phyloP scores from a whole-genome alignment of 2,329 filamentous ascomycete species.

The Alternaria arbusti region DNA sequence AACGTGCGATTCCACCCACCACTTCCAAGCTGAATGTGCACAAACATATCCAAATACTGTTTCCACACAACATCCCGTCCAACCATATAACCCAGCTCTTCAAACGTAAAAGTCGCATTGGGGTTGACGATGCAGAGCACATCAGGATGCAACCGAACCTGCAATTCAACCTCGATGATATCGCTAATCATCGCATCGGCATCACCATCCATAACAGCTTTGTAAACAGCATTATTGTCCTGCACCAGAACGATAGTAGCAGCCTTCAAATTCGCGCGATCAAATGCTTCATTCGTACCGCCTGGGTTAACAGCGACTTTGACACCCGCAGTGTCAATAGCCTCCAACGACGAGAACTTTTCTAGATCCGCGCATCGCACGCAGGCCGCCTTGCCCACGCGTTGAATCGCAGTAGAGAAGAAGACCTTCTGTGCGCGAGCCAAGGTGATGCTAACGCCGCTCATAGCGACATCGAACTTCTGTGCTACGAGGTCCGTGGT shows the following conservation, averaged over 20 bases:
- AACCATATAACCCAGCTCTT: slow-evolving; percentile 18
- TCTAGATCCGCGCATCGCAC: slow-evolving; percentile 13
- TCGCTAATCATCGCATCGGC: slow-evolving; percentile 22
- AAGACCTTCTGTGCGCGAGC: slow-evolving; percentile 10
- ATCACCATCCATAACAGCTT: slow-evolving; percentile 17
- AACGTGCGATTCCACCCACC: slow-evolving; percentile 18
- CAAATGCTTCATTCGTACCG: slow-evolving; percentile 20
- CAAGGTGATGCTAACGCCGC: slow-evolving; percentile 20
- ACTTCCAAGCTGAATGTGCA: slow-evolving; percentile 13
- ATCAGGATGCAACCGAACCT: slow-evolving; percentile 14
- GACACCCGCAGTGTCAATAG: slow-evolving; percentile 17
- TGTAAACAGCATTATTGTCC: slow-evolving; percentile 19
- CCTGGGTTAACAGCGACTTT: slow-evolving; percentile 18
- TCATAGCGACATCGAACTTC: slow-evolving; percentile 21
- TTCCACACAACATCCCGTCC: slow-evolving; percentile 17
- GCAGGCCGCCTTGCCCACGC: slow-evolving; percentile 18
- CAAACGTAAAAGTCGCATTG: slow-evolving; percentile 17
- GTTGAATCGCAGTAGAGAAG: slow-evolving; percentile 14
- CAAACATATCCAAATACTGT: slow-evolving; percentile 18
- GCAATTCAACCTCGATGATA: slow-evolving; percentile 19
- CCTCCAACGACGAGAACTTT: slow-evolving; percentile 11
- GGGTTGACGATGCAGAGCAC: slow-evolving; percentile 13
- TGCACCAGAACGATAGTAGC: slow-evolving; percentile 14
- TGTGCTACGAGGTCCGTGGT: slow-evolving; percentile 4
- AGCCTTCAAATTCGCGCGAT: slow-evolving; percentile 13